Base-by-base conservation (phyloP, 495 filamentous ascomycete genomes). In the Aspergillus mulundensis region DNA sequence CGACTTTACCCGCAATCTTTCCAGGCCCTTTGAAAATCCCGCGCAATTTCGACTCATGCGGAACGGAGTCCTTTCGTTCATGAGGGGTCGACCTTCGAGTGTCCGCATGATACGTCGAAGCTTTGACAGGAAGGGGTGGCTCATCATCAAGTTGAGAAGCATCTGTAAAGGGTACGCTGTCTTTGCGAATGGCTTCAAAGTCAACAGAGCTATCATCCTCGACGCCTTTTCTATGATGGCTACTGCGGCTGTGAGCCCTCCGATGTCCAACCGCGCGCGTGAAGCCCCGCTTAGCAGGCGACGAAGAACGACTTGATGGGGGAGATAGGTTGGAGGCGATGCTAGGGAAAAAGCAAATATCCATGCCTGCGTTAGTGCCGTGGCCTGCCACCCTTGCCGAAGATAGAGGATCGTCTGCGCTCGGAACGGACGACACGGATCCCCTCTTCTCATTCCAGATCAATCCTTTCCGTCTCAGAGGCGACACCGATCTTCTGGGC, bases 301-400 rank as follows among this genome's bases (percentile, higher is more conserved):
- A 84, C 1, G 74, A 65, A 24, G 71, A 74, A 34, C 81, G 74
- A 57, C 81, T 85, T 5, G 69, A 72, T 2, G 79, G 74, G 10
- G 78, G 72, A 18, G 81, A 83, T 15, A 83, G 48, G 58, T 82
- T 81, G 34, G 78, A 79, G 11, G 80, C 74, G 58, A 84, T 81
- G 55, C 80, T 83, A 5, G 82, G 82, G 50, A 83, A 76, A 45
- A 77, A 76, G n/a, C 67, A 59, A 18, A 66, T 49, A 12, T 70
- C 64, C n/a, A 66, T 59, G 16, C 79, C 77, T 50, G 80, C 79
- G 56, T 70, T 77, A 14, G 79, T 74, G 20, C 69, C 74, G 8
- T 72, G 80, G 48, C 64, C 70, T 39, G 80, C 78, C 47, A 74
- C 63, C 16, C 69, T 80, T 21, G 81, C 77, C 2, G 77, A 60